These are phyloP conservation scores for Bipolaris cookei DNA, from an alignment of 2,329 filamentous ascomycete species.

Conservation along the genomic window DNA sequence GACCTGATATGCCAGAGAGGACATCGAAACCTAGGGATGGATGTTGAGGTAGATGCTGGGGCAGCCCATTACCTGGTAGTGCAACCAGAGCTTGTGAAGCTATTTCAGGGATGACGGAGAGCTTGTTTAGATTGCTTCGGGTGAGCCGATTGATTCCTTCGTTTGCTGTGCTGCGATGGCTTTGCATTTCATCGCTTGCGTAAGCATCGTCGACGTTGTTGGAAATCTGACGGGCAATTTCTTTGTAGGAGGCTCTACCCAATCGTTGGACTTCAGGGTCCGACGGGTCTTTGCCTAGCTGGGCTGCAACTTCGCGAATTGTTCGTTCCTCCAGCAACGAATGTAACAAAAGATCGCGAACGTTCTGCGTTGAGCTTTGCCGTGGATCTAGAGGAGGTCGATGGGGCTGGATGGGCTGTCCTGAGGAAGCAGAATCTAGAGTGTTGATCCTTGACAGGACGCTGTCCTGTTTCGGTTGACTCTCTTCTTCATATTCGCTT, in stretches of 20 bases:
- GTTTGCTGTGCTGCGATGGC: conserved; percentile 42
- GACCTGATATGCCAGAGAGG: conserved; percentile 23
- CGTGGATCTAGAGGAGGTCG: conserved; percentile 23
- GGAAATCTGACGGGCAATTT: conserved; percentile 47
- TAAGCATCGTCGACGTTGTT: conserved; percentile 48
- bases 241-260: conserved; percentile 49
- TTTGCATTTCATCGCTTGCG: conserved; percentile 48
- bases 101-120: conserved; percentile 28
- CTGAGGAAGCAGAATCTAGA: conserved; percentile 32
- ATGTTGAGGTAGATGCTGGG: conserved; percentile 15
- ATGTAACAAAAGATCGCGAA: conserved; percentile 52
- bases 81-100: conserved; percentile 34
- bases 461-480: conserved; percentile 21
- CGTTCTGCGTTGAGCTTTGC: conserved; percentile 33
- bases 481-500: conserved; percentile 30
- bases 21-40: conserved; percentile 21
- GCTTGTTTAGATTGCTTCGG: conserved; percentile 32
- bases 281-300: conserved; percentile 39
- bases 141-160: conserved; percentile 48
- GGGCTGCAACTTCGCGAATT: conserved; percentile 47
- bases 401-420: conserved; percentile 14
- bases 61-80: conserved; percentile 16
- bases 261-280: conserved; percentile 49
- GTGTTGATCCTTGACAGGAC: conserved; percentile 40
- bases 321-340: conserved; percentile 55